Conservation (phyloP, 1,139 yeast genomes). For the Candida glucosophila region DNA sequence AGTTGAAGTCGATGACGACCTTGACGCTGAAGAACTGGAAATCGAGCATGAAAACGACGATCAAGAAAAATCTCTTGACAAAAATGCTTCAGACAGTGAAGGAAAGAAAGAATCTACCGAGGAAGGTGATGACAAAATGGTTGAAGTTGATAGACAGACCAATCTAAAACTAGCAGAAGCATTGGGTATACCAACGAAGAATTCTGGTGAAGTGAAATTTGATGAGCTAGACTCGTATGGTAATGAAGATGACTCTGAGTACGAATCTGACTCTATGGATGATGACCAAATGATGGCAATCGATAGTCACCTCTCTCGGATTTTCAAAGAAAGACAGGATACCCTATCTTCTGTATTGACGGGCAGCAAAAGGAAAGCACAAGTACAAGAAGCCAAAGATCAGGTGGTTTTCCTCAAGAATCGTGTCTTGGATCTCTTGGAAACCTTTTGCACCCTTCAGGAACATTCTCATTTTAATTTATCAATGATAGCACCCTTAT, state of each 20-base stretch:
- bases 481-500: constrained; percentile 47
- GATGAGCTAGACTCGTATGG: constrained; percentile 31
- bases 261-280: constrained; percentile 79
- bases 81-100: constrained; percentile 20
- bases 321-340: constrained; percentile 73
- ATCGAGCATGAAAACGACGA: constrained; percentile 21
- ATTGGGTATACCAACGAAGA: constrained; percentile 53
- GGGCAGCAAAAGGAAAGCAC: constrained; percentile 63
- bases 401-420: constrained; percentile 74
- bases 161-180: constrained; percentile 72
- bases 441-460: constrained; percentile 44
- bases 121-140: constrained; percentile 12
- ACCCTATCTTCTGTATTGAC: constrained; percentile 42
- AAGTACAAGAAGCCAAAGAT: constrained; percentile 68
- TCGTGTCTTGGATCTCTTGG: constrained; percentile 70
- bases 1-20: constrained; percentile 25
- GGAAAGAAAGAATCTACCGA: not conserved
- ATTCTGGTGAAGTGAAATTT: constrained; percentile 37
- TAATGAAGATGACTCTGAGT: constrained; percentile 29
- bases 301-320: constrained; percentile 75
- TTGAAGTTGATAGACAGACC: constrained; percentile 56
- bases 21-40: too few species aligned
- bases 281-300: constrained; percentile 97
- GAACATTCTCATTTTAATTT: constrained; percentile 36
- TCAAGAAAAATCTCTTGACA: constrained; percentile 17